Base-by-base conservation (phyloP, 257 asterid species). In the Galeopsis tetrahit region DNA sequence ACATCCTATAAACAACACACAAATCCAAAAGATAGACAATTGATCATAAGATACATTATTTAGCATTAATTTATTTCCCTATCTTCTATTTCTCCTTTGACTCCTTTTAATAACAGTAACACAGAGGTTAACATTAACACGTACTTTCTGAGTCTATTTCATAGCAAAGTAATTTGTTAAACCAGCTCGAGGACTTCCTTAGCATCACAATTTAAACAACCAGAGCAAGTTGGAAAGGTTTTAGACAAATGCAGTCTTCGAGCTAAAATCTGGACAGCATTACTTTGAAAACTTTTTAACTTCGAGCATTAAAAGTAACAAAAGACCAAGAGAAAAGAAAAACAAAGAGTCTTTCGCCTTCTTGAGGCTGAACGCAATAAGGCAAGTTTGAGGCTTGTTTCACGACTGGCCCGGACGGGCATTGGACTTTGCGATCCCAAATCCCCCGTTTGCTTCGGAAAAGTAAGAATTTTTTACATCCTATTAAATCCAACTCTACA, bases 1-100 rank as follows among this genome's bases (percentile, higher is more conserved):
- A 95, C 99, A 82, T 95, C 99, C 98, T 95, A 78, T 63, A 55
- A 80, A 43, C 53, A 63, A 64, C 80, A 80, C 6, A 70, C 4
- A 36, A 55, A 58, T 58, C 36, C 46, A 63, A 52, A 74, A 68
- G 58, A 64, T 46, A 36, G 15, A 34, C 35, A 67, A 44, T 5
- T 52, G 59, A 71, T 72, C 48, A 53, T 10, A 71, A 61, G 49
- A 39, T 39, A 53, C 32, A 48, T 78, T 60, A 65, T 51, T 33
- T 35, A 69, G 58, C 73, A 62, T 52, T 60, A 64, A 46, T 49
- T 60, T 10, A 64, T 64, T 32, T 44, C 38, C 42, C 46, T 14
- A 11, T 14, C 15, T 32, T 59, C 5, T 53, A 61, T 10, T 44
- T 38, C 80, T 71, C 73, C 52, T 69, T 40, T 39, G 59, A 56